Evolutionary conservation across 805 yeast species (phyloP).

Genomic region (Candida quercuum): DNA sequence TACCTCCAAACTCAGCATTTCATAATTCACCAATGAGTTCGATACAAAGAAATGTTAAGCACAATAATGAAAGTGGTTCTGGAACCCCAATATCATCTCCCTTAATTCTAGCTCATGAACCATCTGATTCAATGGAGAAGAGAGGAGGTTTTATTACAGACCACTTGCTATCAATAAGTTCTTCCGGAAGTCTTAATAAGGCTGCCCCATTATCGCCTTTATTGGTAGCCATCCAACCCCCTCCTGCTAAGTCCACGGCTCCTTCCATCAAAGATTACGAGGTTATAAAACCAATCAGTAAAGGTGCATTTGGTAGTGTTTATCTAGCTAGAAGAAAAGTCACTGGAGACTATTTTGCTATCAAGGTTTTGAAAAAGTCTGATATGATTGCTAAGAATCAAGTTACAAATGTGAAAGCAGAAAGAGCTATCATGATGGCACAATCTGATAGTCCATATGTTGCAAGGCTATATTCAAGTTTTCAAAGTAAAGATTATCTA

Average conservation of each 20-base stretch:
- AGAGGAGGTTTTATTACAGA: conserved; percentile 16
- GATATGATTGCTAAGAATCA: conserved; percentile 98
- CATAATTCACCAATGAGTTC: conserved; percentile 52
- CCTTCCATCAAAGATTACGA: conserved; percentile 88
- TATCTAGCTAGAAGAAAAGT: conserved; percentile 75
- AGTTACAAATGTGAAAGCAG: conserved; percentile 89
- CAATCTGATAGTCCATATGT: conserved; percentile 92
- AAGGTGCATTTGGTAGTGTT: conserved; percentile 97
- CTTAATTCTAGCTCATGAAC: conserved; percentile 42
- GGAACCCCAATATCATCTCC: conserved; percentile 57
- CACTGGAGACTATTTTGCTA: conserved; percentile 94
- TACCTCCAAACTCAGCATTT: conserved; percentile 8
- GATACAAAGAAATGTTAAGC: conserved; percentile 45
- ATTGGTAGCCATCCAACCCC: conserved; percentile 48
- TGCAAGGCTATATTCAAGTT: conserved; percentile 81
- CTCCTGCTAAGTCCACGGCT: conserved; percentile 43
- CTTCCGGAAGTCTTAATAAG: conserved; percentile 28
- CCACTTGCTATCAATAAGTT: conserved; percentile 21
- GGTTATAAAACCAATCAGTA: conserved; percentile 85
- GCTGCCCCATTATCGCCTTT: conserved; percentile 74
- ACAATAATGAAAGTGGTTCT: conserved; percentile 15
- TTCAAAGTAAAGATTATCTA: conserved; percentile 81
- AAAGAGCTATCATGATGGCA: conserved; percentile 96
- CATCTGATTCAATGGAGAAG: conserved; percentile 22
- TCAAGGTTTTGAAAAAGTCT: conserved; percentile 83